phyloP scores from a whole-genome alignment of 2,329 filamentous ascomycete genomes.

The Sclerotinia minor region DNA sequence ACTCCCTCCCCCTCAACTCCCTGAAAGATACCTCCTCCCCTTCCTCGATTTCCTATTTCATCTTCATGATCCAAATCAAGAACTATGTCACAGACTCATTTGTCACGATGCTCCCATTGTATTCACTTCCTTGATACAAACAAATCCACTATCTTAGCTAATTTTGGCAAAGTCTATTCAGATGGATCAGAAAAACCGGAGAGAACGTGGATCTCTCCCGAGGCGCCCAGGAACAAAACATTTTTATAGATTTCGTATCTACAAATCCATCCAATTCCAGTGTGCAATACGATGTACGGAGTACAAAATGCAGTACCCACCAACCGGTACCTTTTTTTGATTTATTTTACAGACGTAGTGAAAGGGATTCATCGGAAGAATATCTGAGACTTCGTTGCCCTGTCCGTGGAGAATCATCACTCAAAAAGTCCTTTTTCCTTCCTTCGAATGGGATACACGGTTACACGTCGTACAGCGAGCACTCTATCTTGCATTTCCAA shows the following conservation, averaged over 20 bases:
- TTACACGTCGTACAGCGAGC: constrained; percentile 1
- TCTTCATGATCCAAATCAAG: neutral
- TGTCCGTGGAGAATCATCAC: neutral
- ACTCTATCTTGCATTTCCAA: constrained; percentile 21
- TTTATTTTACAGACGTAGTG: neutral
- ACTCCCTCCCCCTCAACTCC: neutral
- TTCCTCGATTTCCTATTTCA: neutral
- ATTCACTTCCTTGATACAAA: neutral
- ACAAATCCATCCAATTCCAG: neutral
- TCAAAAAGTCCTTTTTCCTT: neutral
- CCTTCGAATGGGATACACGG: neutral
- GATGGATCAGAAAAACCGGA: constrained; percentile 14
- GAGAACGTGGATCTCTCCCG: constrained; percentile 11
- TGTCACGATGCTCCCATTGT: neutral
- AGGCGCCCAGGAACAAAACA: constrained; percentile 5
- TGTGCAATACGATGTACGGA: neutral
- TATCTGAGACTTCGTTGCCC: constrained; percentile 8
- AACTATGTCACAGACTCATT: neutral
- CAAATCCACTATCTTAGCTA: neutral
- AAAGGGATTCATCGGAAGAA: constrained; percentile 14
- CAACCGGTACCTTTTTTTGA: constrained; percentile 6
- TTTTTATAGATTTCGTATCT: neutral
- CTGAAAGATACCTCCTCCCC: neutral
- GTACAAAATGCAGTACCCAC: neutral
- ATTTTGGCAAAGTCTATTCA: neutral